Evolutionary conservation across 2,329 filamentous ascomycete species (phyloP).

Genomic region (Dissoconium aciculare): DNA sequence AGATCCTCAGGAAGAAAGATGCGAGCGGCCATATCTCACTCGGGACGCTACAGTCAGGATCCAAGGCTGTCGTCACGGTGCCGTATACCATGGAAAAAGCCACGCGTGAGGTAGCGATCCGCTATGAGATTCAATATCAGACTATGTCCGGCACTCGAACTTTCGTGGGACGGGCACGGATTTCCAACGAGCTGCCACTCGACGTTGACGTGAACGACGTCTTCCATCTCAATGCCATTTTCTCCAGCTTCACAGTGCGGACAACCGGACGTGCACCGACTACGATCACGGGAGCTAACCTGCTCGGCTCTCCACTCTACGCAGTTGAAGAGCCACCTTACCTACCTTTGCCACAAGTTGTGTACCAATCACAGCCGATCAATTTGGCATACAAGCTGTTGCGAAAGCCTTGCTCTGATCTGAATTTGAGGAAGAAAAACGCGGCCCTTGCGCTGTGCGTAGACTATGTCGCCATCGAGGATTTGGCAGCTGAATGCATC

Average conservation of each 20-base stretch:
- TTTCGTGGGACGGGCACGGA: constrained; percentile 45
- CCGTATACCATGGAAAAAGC: constrained; percentile 78
- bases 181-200: constrained; percentile 63
- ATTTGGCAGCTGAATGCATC: constrained; percentile 46
- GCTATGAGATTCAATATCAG: constrained; percentile 37
- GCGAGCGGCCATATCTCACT: constrained; percentile 14
- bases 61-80: constrained; percentile 45
- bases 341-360: constrained; percentile 34
- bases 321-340: constrained; percentile 43
- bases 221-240: constrained; percentile 69
- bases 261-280: constrained; percentile 63
- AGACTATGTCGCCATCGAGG: constrained; percentile 60
- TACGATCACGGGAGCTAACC: constrained; percentile 53
- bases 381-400: constrained; percentile 67
- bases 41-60: constrained; percentile 20
- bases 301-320: constrained; percentile 57
- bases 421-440: constrained; percentile 19
- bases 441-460: constrained; percentile 50
- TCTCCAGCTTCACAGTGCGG: constrained; percentile 82
- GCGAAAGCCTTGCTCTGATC: constrained; percentile 31
- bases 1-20: constrained; percentile 2
- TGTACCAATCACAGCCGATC: constrained; percentile 71
- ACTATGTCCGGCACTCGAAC: constrained; percentile 15
- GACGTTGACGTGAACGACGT: constrained; percentile 95
- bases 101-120: constrained; percentile 53